Base-by-base conservation (phyloP, 1,284 basidiomycete species). In the Cutaneotrichosporon cavernicola region DNA sequence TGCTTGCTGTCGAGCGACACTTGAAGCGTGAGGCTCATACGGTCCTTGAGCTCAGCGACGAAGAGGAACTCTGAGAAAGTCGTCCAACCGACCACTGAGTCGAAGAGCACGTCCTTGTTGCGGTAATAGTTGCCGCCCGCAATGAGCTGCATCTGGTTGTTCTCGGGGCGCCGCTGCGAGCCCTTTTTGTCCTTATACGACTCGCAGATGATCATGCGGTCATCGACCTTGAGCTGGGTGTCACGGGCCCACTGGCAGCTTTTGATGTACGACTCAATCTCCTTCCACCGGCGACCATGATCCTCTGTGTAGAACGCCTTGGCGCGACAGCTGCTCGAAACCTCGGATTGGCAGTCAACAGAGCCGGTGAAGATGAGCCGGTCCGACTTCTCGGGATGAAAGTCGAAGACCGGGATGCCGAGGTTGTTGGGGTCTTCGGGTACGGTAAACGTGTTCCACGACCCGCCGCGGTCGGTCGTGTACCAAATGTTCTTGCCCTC, bases 11-110 rank as follows among this genome's bases (percentile, higher is more conserved):
- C 91, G 22, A 99, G 81, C 6, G 96, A 98, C 5, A 98, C 92
- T 76, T 96, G 89, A 14, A 99, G 84, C 51, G 89, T 88, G 38
- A 97, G 82, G 0, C 88, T 83, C 31, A 36, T 18, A 55, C 31
- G n/a, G n/a, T 34, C 46, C 66, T 58, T 61, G 38, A 97, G 90
- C 85, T 96, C 88, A 16, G 96, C 96, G 26, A 97, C 94, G 49
- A 98, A 87, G 73, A 98, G 84, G 77, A 90, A 99, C 82, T 98
- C 91, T 4, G 92, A 92, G 80, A 99, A 99, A 76, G 94, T 96
- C 0, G 97, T 90, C 82, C 95, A 97, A 3, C 96, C 96, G 68
- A 95, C 91, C 61, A 98, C 88, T 50, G 88, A 84, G 57, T 91
- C 86, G 74, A 99, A 98, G 32, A 98, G 78, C 73, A 86, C 89